Conservation (phyloP, 192 early-diverging fungal genomes). For the Coemansia sp. region DNA sequence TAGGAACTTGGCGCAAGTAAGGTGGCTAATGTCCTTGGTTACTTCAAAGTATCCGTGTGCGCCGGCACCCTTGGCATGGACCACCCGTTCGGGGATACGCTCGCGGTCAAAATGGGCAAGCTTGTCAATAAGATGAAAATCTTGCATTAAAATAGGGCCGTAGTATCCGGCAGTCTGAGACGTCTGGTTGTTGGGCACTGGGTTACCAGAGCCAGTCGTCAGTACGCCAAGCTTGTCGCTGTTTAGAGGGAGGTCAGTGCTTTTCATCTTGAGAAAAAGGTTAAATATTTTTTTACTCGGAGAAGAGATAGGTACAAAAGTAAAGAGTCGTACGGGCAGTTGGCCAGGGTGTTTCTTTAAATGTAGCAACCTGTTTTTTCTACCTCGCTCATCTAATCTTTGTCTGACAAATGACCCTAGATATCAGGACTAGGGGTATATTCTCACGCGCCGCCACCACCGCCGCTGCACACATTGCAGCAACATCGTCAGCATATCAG, state of each 20-base stretch:
- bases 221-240: conserved; percentile 20
- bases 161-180: conserved; percentile 66
- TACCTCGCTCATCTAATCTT: not conserved
- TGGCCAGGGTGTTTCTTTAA: not conserved
- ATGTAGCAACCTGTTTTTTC: not conserved
- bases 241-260: conserved; percentile 20
- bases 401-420: not conserved
- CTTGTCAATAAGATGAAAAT: conserved; percentile 80
- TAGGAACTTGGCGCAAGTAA: conserved; percentile 79
- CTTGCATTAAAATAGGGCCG: conserved; percentile 72
- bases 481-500: not conserved
- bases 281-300: not conserved
- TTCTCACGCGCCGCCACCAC: not conserved
- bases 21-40: conserved; percentile 68
- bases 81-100: conserved; percentile 85
- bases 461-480: not conserved
- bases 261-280: conserved; percentile 11
- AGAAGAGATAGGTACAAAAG: not conserved
- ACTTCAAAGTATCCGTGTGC: conserved; percentile 86
- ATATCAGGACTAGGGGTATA: not conserved
- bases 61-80: conserved; percentile 85
- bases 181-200: conserved; percentile 71
- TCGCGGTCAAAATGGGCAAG: conserved; percentile 85
- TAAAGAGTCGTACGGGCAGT: not conserved
- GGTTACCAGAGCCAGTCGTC: conserved; percentile 64